Evolutionary conservation across 163 green algal genomes (phyloP).

Genomic region (Chlamydomonas reinhardtii): DNA sequence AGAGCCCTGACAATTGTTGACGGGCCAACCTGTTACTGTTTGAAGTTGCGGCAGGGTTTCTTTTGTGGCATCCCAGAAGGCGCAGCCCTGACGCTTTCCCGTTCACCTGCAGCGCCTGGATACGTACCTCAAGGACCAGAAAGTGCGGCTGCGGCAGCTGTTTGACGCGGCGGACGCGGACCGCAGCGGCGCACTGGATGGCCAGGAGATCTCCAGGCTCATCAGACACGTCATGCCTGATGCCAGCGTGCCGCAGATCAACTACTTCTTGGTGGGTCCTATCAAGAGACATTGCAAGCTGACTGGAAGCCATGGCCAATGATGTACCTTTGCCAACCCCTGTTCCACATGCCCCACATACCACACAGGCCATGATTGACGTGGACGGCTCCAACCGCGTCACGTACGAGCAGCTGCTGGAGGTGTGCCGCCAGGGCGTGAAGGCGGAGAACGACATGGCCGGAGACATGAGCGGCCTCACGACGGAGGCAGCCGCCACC

Average conservation of each 20-base stretch:
- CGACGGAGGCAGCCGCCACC: slow-evolving; percentile 7
- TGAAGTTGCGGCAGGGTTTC: too few species aligned
- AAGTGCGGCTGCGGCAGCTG: slow-evolving; percentile 44
- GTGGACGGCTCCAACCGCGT: slow-evolving; percentile 51
- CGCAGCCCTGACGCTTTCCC: not conserved
- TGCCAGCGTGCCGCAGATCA: slow-evolving; percentile 32
- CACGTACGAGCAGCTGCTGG: slow-evolving; percentile 42
- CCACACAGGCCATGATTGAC: slow-evolving; percentile 55
- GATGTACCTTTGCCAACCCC: too few species aligned
- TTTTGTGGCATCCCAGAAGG: too few species aligned
- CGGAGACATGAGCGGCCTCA: not conserved
- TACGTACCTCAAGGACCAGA: slow-evolving; percentile 1
- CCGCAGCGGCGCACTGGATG: slow-evolving; percentile 51
- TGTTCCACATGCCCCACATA: too few species aligned
- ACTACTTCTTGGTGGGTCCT: slow-evolving; percentile 22
- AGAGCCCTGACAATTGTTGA: too few species aligned
- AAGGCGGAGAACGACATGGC: not conserved
- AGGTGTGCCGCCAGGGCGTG: slow-evolving; percentile 23
- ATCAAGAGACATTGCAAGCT: not conserved
- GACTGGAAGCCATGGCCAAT: too few species aligned
- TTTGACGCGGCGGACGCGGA: slow-evolving; percentile 51
- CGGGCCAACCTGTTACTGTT: too few species aligned
- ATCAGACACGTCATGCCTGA: slow-evolving; percentile 41
- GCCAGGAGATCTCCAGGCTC: slow-evolving; percentile 30
- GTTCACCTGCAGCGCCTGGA: slow-evolving; percentile 10